Conservation (phyloP, 2,329 filamentous ascomycete genomes). For the Ophiognomonia clavigignenti-juglandacearum region DNA sequence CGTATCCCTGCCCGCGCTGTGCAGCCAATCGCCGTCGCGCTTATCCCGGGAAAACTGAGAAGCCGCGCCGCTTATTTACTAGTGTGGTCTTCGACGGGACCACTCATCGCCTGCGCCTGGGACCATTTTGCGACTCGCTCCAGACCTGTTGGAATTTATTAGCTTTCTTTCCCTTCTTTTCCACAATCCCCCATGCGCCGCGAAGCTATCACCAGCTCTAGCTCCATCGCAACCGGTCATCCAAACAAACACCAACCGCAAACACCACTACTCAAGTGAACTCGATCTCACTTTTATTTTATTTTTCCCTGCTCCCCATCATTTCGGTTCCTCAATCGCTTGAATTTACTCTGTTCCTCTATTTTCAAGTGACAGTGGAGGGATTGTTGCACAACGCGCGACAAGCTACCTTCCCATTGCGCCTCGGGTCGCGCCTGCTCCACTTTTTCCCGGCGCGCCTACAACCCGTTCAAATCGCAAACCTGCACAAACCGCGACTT, state of each 20-base stretch:
- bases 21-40: constrained; percentile 5
- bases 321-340: no score
- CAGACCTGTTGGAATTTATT: constrained; percentile 18
- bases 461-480: no score
- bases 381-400: constrained; percentile 14
- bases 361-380: not conserved
- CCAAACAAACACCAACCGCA: not conserved
- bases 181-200: constrained; percentile 18
- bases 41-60: constrained; percentile 14
- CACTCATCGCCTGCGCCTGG: no score
- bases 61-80: no score
- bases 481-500: constrained; percentile 7
- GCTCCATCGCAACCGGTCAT: not conserved
- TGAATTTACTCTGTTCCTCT: not conserved
- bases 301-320: not conserved
- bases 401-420: not conserved
- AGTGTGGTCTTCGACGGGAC: no score
- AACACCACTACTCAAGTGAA: constrained; percentile 3
- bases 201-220: constrained; percentile 20
- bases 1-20: not conserved
- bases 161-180: constrained; percentile 21
- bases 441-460: not conserved
- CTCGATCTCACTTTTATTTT: constrained; percentile 10
- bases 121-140: constrained; percentile 2
- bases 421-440: constrained; percentile 1